phyloP scores from a whole-genome alignment of 1,284 basidiomycete species.

The Cryptococcus floricola region DNA sequence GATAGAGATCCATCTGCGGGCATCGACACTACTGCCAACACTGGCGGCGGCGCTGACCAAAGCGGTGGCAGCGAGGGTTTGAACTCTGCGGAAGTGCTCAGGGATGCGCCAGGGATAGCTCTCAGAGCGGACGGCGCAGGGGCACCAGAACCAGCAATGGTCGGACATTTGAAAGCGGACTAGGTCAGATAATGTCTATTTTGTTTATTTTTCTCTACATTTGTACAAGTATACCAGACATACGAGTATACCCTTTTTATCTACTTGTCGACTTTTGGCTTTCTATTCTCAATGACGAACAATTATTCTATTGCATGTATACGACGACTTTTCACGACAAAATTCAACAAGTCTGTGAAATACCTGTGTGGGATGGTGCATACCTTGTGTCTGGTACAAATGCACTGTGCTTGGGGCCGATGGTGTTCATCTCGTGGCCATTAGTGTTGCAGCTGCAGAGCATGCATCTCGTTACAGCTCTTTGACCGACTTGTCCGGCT shows the following conservation, averaged over 20 bases:
- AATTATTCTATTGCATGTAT: no score
- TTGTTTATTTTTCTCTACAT: background rate
- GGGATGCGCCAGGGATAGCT: background rate
- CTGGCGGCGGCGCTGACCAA: background rate
- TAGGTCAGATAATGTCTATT: slow-evolving; percentile 3
- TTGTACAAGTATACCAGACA: no score
- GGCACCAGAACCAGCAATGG: slow-evolving; percentile 7
- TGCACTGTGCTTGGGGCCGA: background rate
- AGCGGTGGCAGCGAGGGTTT: background rate
- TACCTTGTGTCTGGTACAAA: background rate
- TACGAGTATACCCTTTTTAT: no score
- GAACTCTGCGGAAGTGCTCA: background rate
- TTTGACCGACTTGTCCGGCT: slow-evolving; percentile 8
- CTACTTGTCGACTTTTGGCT: no score
- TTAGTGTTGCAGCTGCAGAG: background rate
- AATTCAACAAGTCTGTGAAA: no score
- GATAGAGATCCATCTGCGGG: background rate
- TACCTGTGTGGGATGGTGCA: background rate
- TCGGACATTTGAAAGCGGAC: slow-evolving; percentile 26
- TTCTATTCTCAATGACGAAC: no score
- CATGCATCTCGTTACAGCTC: slow-evolving; percentile 4
- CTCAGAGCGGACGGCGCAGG: background rate
- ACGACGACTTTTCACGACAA: background rate
- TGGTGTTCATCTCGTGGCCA: no score
- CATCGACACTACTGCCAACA: background rate